Percentiles rank a stretch among this genome's conserved stretches.
Evolutionary conservation across 139 green algal genomes (phyloP).

Genomic region (Chara braunii): DNA sequence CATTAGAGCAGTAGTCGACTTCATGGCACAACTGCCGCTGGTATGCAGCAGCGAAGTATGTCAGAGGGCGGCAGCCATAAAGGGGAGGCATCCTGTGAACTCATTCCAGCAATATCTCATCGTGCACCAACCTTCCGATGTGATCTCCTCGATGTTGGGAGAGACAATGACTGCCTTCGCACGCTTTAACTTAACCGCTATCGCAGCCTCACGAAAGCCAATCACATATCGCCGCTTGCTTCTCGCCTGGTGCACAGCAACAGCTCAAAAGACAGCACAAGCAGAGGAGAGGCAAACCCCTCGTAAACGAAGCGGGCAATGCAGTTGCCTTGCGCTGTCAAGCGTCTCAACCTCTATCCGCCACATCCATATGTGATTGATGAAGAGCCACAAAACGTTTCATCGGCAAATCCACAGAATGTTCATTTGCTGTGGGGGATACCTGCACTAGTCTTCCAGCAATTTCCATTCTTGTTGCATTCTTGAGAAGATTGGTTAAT

Average conservation of each 20-base stretch:
- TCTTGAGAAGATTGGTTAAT: too few species aligned
- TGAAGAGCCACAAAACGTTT: neutral
- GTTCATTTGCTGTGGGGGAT: too few species aligned
- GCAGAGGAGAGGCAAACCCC: neutral
- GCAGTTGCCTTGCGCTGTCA: neutral
- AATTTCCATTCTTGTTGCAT: too few species aligned
- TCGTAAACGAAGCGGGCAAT: neutral
- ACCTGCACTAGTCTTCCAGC: too few species aligned
- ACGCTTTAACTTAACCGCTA: slow-evolving; percentile 11
- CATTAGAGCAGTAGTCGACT: too few species aligned
- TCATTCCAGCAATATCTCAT: too few species aligned
- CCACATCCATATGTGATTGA: neutral
- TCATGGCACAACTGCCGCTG: too few species aligned
- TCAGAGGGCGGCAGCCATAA: too few species aligned
- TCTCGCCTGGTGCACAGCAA: slow-evolving; percentile 24
- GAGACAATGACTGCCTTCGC: slow-evolving; percentile 38
- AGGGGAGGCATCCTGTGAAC: too few species aligned
- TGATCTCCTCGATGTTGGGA: slow-evolving; percentile 45
- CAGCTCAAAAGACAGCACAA: neutral
- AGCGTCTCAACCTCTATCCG: neutral
- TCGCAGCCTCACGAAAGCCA: slow-evolving; percentile 37
- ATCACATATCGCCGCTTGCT: slow-evolving; percentile 31
- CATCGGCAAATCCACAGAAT: neutral
- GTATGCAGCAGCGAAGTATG: too few species aligned
- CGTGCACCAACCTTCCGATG: slow-evolving; percentile 27